phyloP scores from a whole-genome alignment of 164 flowering plant genomes.

The Taxillus chinensis region DNA sequence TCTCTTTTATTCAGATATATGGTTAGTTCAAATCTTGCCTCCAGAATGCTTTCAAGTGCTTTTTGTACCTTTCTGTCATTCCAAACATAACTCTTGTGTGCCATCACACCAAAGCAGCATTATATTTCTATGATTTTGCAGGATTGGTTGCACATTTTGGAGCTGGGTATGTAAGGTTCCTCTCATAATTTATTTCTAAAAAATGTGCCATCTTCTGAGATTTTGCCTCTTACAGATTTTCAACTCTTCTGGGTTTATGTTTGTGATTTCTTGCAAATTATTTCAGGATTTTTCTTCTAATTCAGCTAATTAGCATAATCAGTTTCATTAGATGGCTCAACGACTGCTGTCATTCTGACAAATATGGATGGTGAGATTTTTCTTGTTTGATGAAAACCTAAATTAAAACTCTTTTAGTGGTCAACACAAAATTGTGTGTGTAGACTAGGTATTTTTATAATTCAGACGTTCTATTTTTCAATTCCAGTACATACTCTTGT shows the following conservation, averaged over 20 bases:
- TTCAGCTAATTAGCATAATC: conserved; percentile 80
- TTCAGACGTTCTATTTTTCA: background rate
- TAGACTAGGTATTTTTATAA: too few relatives aligned
- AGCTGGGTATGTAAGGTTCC: conserved; percentile 56
- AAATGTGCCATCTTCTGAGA: conserved; percentile 5
- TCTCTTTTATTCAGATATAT: conserved; percentile 46
- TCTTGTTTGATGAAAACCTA: conserved; percentile 3
- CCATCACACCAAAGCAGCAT: background rate
- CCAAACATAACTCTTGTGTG: background rate
- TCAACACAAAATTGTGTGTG: background rate
- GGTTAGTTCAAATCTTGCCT: conserved; percentile 37
- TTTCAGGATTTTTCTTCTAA: conserved; percentile 74
- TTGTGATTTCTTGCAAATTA: conserved; percentile 3
- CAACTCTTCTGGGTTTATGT: background rate
- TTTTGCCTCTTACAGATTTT: background rate
- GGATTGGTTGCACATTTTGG: conserved; percentile 86
- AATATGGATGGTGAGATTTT: conserved; percentile 56
- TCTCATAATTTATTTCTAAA: conserved; percentile 9
- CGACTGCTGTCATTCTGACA: conserved; percentile 50
- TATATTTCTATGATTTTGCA: conserved; percentile 22
- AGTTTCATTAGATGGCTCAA: conserved; percentile 83
- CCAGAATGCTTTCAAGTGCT: background rate
- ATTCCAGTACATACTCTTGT: background rate
- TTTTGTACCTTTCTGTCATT: background rate
- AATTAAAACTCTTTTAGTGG: background rate